A percentile compares a stretch with the other conserved stretches of the same genome.
phyloP scores from a whole-genome alignment of 495 filamentous ascomycete genomes.

The Aspergillus incahuasiensis region DNA sequence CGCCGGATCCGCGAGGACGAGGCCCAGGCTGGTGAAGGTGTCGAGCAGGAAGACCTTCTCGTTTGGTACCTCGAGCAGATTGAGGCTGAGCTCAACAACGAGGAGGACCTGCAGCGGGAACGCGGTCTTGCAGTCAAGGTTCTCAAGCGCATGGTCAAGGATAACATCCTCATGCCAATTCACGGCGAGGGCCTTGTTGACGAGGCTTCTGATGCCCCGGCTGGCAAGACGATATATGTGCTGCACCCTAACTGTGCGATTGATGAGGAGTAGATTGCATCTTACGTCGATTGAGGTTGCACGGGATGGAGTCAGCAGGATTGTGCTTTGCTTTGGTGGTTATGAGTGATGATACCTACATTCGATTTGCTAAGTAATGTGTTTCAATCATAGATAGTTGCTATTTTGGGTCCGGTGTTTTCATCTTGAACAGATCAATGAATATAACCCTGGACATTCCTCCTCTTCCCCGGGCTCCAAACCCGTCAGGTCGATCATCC shows the following conservation, averaged over 20 bases:
- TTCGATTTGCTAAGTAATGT: neutral
- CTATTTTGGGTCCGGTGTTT: neutral
- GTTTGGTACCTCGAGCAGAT: slow-evolving; percentile 94
- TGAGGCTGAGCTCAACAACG: slow-evolving; percentile 72
- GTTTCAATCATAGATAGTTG: neutral
- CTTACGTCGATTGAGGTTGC: neutral
- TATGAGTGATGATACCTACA: slow-evolving; percentile 5
- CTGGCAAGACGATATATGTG: slow-evolving; percentile 70
- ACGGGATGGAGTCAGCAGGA: neutral
- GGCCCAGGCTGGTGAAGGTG: slow-evolving; percentile 67
- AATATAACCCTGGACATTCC: too few relatives aligned
- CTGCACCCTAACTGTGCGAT: slow-evolving; percentile 91
- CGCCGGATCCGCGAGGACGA: slow-evolving; percentile 75
- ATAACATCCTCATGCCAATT: slow-evolving; percentile 89
- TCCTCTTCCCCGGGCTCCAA: too few relatives aligned
- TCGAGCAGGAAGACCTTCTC: slow-evolving; percentile 80
- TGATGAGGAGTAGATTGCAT: slow-evolving; percentile 52
- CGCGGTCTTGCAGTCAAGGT: slow-evolving; percentile 77
- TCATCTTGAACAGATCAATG: neutral
- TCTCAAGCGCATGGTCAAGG: slow-evolving; percentile 94
- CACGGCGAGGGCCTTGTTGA: slow-evolving; percentile 75
- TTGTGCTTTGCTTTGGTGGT: neutral
- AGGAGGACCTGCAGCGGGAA: slow-evolving; percentile 78
- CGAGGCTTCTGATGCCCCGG: slow-evolving; percentile 43
- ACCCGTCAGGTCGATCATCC: too few relatives aligned